phyloP scores from a whole-genome alignment of 192 early-diverging fungal species.

The Rhizoclosmatium sp. region DNA sequence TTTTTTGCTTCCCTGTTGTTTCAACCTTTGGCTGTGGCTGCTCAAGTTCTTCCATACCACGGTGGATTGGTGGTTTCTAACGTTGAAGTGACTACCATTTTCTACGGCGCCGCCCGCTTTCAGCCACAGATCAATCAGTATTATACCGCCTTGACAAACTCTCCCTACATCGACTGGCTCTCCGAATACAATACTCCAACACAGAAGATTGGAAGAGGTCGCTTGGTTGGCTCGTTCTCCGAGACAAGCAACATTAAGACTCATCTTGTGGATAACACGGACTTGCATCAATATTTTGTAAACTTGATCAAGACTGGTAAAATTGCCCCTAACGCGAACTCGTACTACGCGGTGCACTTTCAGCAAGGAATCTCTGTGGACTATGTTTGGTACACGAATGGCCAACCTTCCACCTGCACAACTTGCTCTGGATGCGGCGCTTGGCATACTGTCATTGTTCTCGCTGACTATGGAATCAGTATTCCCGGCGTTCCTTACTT shows the following conservation, averaged over 20 bases:
- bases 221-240: conserved; percentile 3
- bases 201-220: conserved; percentile 29
- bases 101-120: conserved; percentile 20
- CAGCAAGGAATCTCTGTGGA: conserved; percentile 9
- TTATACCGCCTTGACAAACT: conserved; percentile 19
- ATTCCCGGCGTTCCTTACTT: conserved; percentile 31
- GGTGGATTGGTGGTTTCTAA: conserved; percentile 9
- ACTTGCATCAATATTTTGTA: conserved; percentile 14
- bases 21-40: too few species aligned
- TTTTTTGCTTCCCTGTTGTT: too few species aligned
- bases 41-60: conserved; percentile 9
- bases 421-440: conserved; percentile 38
- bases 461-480: neutral
- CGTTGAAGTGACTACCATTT: conserved; percentile 38
- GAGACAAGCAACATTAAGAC: conserved; percentile 25
- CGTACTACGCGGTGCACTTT: conserved; percentile 45
- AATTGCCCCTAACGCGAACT: conserved; percentile 38
- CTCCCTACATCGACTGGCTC: conserved; percentile 24
- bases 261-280: neutral
- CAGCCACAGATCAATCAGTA: conserved; percentile 2
- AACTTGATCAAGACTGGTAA: conserved; percentile 18
- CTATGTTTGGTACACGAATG: conserved; percentile 8
- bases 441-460: conserved; percentile 41
- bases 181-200: conserved; percentile 37
- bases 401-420: neutral